Conservation (phyloP, 2,329 filamentous ascomycete species). For the Aspergillus sclerotialis region DNA sequence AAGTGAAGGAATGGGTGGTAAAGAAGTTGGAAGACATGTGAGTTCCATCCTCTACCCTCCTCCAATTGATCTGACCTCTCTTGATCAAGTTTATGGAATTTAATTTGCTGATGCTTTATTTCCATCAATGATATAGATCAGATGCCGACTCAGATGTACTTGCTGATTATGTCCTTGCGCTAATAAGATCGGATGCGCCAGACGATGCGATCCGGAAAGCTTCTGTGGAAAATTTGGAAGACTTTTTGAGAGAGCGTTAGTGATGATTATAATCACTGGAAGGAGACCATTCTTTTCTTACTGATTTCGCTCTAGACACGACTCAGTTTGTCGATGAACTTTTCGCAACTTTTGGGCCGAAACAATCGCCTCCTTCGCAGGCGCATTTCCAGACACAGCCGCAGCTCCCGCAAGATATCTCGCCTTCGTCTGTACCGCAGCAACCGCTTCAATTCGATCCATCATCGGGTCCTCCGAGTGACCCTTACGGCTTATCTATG, state of each 20-base stretch:
- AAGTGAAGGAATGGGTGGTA: conserved; percentile 53
- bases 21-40: conserved; percentile 53
- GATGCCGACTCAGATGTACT: conserved; percentile 57
- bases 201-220: conserved; percentile 47
- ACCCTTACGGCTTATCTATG: conserved; percentile 12
- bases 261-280: too few species aligned
- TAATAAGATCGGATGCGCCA: conserved; percentile 50
- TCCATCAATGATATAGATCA: conserved; percentile 34
- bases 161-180: conserved; percentile 55
- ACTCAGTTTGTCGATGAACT: conserved; percentile 50
- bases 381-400: conserved; percentile 15
- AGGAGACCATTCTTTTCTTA: too few species aligned
- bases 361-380: conserved; percentile 25
- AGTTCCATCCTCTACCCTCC: conserved; percentile 15
- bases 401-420: conserved; percentile 15
- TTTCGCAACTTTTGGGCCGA: conserved; percentile 44
- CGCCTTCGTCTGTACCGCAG: conserved; percentile 12
- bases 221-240: conserved; percentile 49
- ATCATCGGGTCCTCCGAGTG: conserved; percentile 13
- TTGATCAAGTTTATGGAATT: not conserved
- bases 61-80: not conserved
- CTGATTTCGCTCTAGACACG: conserved; percentile 37
- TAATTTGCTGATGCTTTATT: conserved; percentile 2
- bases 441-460: conserved; percentile 16
- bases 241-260: conserved; percentile 51